Evolutionary conservation across 2,329 filamentous ascomycete genomes (phyloP), one percentile per base, ranked within the genome.

Genomic region (Alternaria sp.): DNA sequence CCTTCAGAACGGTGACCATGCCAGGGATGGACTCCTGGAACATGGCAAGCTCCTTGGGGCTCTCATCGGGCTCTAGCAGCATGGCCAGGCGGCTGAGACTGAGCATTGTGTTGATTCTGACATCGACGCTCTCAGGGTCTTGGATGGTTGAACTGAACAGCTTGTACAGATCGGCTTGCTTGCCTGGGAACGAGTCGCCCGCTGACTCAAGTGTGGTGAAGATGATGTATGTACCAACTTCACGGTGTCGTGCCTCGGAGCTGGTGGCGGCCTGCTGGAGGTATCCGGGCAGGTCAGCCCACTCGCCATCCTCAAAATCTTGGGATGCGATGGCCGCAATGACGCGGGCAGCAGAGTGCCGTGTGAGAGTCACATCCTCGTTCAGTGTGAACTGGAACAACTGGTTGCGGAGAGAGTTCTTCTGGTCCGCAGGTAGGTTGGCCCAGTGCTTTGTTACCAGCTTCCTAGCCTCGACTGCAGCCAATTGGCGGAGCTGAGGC

Each of bases 21-120:
- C 88, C 83, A 11, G 95, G 94, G 62, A 98, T 86, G 57, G 95
- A 88, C 66, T 86, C 85, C 80, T 96, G 92, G 77, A 98, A 91
- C 50, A 89, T 84, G 73, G 87, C 86, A 61, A 97, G 84, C 43
- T 90, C 87, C 66, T 90, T 84, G 63, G 87, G 84, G 68, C 97
- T 91, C 82, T 97, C 92, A 40, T 97, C 94, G 1, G 92, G 89
- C 76, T 97, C 92, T 50, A 98, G 84, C 64, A 97, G 87, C 85
- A 96, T 91, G 56, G 94, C 90, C 73, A 97, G 86, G 74, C 93
- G 91, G 73, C 94, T 93, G 63, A 98, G 87, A 63, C 93, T 93
- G 74, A 97, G 88, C 81, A 97, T 90, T 32, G 95, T 96, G 85
- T 97, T 98, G 82, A 97, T 89, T 72, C 94, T 90, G 59, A 99